These are phyloP conservation scores for Euphorbia schlechtendalii DNA, from an alignment of 441 rosid genomes.

Conservation along the genomic window DNA sequence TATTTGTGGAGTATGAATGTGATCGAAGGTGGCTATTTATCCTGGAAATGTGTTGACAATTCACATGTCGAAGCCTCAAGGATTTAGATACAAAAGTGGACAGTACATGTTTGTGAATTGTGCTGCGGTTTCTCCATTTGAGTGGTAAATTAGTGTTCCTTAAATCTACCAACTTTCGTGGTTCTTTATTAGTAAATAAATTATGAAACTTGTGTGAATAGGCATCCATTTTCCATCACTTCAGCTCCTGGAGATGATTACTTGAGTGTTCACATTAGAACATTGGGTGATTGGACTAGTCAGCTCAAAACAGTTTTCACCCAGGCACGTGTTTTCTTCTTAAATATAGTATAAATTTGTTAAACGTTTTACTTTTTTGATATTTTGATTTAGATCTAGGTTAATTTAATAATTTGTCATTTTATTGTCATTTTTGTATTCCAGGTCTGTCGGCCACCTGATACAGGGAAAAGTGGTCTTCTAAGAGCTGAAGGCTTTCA, in stretches of 20 bases:
- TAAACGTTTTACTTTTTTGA: background rate
- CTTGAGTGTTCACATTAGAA: conserved; percentile 79
- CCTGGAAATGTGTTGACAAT: conserved; percentile 84
- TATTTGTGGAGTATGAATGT: background rate
- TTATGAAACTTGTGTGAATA: conserved; percentile 15
- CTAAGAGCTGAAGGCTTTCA: conserved; percentile 51
- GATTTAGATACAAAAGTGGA: conserved; percentile 92
- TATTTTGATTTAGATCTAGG: background rate
- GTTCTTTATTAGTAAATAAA: background rate
- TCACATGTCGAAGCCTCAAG: conserved; percentile 92
- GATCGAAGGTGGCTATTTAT: conserved; percentile 64
- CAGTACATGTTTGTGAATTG: conserved; percentile 95
- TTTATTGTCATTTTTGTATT: background rate
- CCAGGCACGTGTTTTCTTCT: conserved; percentile 36
- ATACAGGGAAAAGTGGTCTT: conserved; percentile 62
- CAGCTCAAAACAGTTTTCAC: conserved; percentile 68
- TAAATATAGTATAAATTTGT: background rate
- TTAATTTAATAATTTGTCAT: background rate
- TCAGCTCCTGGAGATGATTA: conserved; percentile 90
- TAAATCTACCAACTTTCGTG: background rate
- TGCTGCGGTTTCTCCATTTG: conserved; percentile 81
- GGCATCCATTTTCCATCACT: conserved; percentile 98
- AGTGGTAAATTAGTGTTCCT: conserved; percentile 44
- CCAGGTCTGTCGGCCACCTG: conserved; percentile 53
- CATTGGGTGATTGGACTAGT: conserved; percentile 92